A percentile compares a stretch with the other conserved stretches of the same genome.
Evolutionary conservation across 352 stramenopile species (phyloP).

Genomic region (Pilasporangium apinafurcum): DNA sequence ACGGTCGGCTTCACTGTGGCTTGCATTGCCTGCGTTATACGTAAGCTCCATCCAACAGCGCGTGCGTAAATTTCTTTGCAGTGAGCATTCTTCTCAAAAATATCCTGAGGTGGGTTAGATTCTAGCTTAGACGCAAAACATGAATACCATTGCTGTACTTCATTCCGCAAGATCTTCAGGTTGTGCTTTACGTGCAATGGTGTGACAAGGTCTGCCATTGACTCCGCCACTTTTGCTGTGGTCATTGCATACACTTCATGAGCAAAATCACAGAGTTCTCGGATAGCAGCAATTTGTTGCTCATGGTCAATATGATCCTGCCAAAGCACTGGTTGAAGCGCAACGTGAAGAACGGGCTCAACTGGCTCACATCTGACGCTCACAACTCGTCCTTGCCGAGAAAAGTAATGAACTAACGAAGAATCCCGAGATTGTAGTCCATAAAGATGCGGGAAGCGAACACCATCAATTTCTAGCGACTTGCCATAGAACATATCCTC

Average conservation of each 20-base stretch:
- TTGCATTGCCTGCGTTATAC: slow-evolving; percentile 73
- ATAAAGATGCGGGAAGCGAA: slow-evolving; percentile 57
- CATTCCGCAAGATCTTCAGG: slow-evolving; percentile 69
- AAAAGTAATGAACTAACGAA: slow-evolving; percentile 76
- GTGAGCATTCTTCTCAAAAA: slow-evolving; percentile 75
- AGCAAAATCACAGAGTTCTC: slow-evolving; percentile 71
- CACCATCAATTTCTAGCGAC: slow-evolving; percentile 59
- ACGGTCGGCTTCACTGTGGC: slow-evolving; percentile 71
- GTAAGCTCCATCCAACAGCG: slow-evolving; percentile 65
- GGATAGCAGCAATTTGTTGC: slow-evolving; percentile 49
- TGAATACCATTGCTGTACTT: slow-evolving; percentile 80
- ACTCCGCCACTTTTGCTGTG: slow-evolving; percentile 71
- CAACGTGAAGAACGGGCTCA: slow-evolving; percentile 77
- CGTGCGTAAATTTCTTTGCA: slow-evolving; percentile 83
- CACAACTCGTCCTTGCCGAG: slow-evolving; percentile 58
- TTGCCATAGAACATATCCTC: slow-evolving; percentile 85
- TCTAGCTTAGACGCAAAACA: slow-evolving; percentile 74
- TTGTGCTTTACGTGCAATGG: slow-evolving; percentile 63
- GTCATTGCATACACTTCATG: slow-evolving; percentile 71
- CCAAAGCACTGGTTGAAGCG: slow-evolving; percentile 76
- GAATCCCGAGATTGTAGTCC: slow-evolving; percentile 55
- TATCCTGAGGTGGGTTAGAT: slow-evolving; percentile 56
- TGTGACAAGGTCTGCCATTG: slow-evolving; percentile 65
- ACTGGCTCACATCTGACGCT: slow-evolving; percentile 74
- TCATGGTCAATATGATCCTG: slow-evolving; percentile 73